Conservation (phyloP, 1,284 basidiomycete species). For the Cutaneotrichosporon mucoides region DNA sequence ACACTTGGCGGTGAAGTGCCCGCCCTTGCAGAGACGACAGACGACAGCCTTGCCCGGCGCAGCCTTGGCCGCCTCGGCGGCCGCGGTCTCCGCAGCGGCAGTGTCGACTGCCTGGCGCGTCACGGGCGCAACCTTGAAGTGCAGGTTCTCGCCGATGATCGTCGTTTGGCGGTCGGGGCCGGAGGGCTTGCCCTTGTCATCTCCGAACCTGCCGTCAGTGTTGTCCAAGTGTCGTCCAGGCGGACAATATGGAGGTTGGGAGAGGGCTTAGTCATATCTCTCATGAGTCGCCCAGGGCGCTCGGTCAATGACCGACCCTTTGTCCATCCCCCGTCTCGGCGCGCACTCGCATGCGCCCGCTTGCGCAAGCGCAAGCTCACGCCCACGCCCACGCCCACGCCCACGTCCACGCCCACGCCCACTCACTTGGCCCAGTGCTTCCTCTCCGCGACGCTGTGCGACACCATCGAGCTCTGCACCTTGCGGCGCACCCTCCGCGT, state of each 20-base stretch:
- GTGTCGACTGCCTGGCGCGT: conserved; percentile 61
- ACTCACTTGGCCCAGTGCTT: conserved; percentile 78
- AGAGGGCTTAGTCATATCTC: no score
- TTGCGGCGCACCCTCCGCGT: conserved; percentile 78
- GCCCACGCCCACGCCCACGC: not conserved
- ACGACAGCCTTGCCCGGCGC: conserved; percentile 78
- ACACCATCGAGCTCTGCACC: conserved; percentile 86
- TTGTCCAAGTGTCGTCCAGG: no score
- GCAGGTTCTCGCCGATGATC: conserved; percentile 87
- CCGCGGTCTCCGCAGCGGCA: conserved; percentile 58
- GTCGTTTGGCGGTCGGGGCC: conserved; percentile 94
- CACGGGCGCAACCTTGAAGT: conserved; percentile 77
- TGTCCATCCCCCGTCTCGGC: no score
- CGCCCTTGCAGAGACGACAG: conserved; percentile 93
- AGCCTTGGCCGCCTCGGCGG: conserved; percentile 66
- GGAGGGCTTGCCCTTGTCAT: conserved; percentile 78
- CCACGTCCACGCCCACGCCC: not conserved
- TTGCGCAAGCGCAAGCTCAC: no score
- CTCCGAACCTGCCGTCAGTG: conserved; percentile 62
- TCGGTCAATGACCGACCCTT: no score
- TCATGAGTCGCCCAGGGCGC: no score
- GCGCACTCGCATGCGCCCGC: no score
- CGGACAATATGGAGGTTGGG: no score
- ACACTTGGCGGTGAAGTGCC: conserved; percentile 97
- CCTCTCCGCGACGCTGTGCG: conserved; percentile 87